Conservation (phyloP, 768 basidiomycete genomes). For the Kockovaella imperatae region DNA sequence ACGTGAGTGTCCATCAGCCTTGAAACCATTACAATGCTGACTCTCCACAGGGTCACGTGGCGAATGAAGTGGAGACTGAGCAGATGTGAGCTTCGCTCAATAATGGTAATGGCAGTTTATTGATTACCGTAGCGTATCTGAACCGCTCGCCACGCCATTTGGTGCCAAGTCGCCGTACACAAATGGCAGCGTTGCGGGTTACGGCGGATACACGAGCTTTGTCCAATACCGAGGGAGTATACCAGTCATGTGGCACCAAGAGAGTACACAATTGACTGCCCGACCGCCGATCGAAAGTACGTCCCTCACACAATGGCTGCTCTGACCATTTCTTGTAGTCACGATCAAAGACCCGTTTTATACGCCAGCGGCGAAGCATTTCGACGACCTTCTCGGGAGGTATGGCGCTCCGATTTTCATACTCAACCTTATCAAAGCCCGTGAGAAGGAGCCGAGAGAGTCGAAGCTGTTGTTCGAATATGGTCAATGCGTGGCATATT, state of each 20-base stretch:
- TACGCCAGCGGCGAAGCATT: constrained; percentile 83
- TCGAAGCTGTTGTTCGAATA: constrained; percentile 85
- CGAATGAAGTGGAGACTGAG: constrained; percentile 98
- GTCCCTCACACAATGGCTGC: constrained; percentile 30
- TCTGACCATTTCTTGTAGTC: constrained; percentile 50
- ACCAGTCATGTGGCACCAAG: constrained; percentile 94
- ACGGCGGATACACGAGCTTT: constrained; percentile 86
- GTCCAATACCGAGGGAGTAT: constrained; percentile 96
- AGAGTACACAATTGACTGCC: constrained; percentile 78
- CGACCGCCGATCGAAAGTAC: constrained; percentile 92
- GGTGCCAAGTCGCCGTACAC: constrained; percentile 5
- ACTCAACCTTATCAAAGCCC: constrained; percentile 79
- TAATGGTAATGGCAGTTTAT: neutral
- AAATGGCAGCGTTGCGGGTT: constrained; percentile 12
- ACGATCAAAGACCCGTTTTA: constrained; percentile 92
- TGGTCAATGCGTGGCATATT: constrained; percentile 78
- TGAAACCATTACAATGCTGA: neutral
- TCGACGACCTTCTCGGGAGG: constrained; percentile 77
- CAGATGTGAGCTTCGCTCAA: constrained; percentile 54
- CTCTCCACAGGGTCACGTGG: constrained; percentile 75
- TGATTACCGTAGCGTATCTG: constrained; percentile 32
- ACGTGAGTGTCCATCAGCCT: constrained; percentile 50
- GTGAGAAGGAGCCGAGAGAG: constrained; percentile 54
- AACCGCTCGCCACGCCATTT: constrained; percentile 39
- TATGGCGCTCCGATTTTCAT: constrained; percentile 87